Base-by-base conservation (phyloP, 768 basidiomycete genomes). In the Tulasnella sp. region DNA sequence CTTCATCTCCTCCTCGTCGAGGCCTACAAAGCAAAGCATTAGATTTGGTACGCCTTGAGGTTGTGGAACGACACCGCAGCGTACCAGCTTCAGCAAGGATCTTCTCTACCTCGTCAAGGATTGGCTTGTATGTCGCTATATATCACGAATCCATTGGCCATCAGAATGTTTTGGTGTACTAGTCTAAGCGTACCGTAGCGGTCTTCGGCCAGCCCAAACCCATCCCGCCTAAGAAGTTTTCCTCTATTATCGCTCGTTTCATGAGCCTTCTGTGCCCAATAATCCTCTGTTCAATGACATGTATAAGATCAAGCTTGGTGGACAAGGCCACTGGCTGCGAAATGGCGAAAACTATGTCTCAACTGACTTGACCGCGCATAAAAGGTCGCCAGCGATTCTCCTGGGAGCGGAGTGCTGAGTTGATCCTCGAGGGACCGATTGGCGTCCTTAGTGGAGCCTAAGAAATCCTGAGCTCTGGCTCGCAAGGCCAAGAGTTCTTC, bases 1-100 rank as follows among this genome's bases (percentile, higher is more conserved):
- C 64, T 75, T 75, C 78, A 89, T 86, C 65, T 90, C 87, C 21
- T 87, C 84, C 61, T 87, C 85, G 60, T 92, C 87, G 53, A 92
- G 69, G 34, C 34, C 34, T 38, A 38, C 15, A 38, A 38, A 15
- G 34, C 5, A 15, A 38, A 15, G 34, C 15, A 38, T 38, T 38
- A 38, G 34, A 38, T 15, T 15, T 15, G 34, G 15, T 5, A 38
- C 7, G 34, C 7, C 15, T 15, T 38, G 34, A 15, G 15, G 34
- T 7, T 7, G 7, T 5, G 15, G 34, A 15, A 38, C 7, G 5
- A 38, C 5, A 15, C 15, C 7, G 15, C 5, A 38, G 15, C 34
- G 15, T 15, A 0, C 89, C 91, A 0, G 92, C 90, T 64, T 89
- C 88, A 9, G 78, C 80, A 52, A 91, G 69, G 44, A 92, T 92